Percentiles rank a stretch among this genome's conserved stretches.
Conservation (phyloP, 2,329 filamentous ascomycete genomes). For the Penicillium sp. region DNA sequence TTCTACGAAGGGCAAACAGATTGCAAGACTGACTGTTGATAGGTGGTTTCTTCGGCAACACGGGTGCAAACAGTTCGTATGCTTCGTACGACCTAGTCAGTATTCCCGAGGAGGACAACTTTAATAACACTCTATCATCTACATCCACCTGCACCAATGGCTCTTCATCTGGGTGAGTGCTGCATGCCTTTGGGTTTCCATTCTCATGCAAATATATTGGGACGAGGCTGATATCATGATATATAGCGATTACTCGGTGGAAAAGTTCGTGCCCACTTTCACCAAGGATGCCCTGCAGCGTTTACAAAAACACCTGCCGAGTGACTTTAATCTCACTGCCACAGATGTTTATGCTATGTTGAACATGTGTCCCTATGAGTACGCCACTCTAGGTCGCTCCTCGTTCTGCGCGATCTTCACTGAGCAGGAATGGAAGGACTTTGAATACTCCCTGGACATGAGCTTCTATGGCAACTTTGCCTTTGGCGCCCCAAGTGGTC, state of each 20-base stretch:
- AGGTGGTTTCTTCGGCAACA: conserved; percentile 38
- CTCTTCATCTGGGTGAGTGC: conserved; percentile 37
- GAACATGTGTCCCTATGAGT: conserved; percentile 60
- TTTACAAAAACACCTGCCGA: conserved; percentile 52
- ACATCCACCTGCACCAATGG: conserved; percentile 39
- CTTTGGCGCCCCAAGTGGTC: conserved; percentile 55
- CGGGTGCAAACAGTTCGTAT: conserved; percentile 27
- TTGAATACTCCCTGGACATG: conserved; percentile 57
- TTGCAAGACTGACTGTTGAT: background rate
- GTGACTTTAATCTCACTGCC: conserved; percentile 52
- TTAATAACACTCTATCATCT: conserved; percentile 58
- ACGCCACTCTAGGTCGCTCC: conserved; percentile 52
- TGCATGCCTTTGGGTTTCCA: background rate
- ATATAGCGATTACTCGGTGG: conserved; percentile 29
- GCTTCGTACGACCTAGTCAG: conserved; percentile 47
- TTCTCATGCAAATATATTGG: no score
- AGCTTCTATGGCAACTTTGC: conserved; percentile 52
- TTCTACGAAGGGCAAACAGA: background rate
- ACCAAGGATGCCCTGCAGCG: conserved; percentile 49
- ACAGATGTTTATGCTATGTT: conserved; percentile 57
- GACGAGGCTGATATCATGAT: no score
- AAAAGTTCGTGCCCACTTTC: conserved; percentile 50
- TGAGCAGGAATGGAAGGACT: conserved; percentile 57
- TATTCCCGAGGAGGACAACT: conserved; percentile 54
- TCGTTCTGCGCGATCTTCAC: conserved; percentile 61